Evolutionary conservation across 352 stramenopile species (phyloP), one percentile per base, ranked within the genome.

Genomic region (Albugo candida): DNA sequence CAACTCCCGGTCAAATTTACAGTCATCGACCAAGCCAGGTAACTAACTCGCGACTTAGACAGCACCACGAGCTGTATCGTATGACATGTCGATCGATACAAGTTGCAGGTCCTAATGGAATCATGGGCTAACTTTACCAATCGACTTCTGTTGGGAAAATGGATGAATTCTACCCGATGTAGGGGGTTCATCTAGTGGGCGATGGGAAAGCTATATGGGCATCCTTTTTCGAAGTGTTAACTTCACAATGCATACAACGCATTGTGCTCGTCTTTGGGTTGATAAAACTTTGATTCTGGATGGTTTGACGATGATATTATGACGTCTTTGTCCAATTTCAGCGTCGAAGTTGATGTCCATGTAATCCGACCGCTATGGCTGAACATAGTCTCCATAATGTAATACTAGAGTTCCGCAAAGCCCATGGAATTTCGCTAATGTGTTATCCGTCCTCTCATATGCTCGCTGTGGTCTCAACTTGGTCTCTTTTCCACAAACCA

Each of bases 61-160:
- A 5, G 85, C 83, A 0, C 92, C 92, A 18, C 63, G 77, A 12
- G 67, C 82, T 8, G 84, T 70, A 16, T 57, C 64, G 6, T 97
- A 97, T 64, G 80, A 62, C 4, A 63, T 97, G 0, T 73, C 84
- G 1, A 72, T 96, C 14, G n/a, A n/a, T n/a, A n/a, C n/a, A n/a
- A n/a, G n/a, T n/a, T n/a, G n/a, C n/a, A n/a, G n/a, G n/a, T n/a
- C 63, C 64, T 16, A 72, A 69, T 42, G 93, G 93, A 2, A 65
- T 98, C 2, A 31, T 74, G 5, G 92, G 82, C 0, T 70, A 81
- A 97, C 58, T 98, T 93, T 52, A 96, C 94, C 59, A 98, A 98
- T 55, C 73, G 89, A 0, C 97, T 89, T 91, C 64, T 97, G 19
- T 85, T 98, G 93, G 92, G 56, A 66, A 14, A 70, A 89, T 40